These are phyloP conservation scores for Talaromyces rugulosus DNA, from an alignment of 2,329 filamentous ascomycete species.

Conservation along the genomic window DNA sequence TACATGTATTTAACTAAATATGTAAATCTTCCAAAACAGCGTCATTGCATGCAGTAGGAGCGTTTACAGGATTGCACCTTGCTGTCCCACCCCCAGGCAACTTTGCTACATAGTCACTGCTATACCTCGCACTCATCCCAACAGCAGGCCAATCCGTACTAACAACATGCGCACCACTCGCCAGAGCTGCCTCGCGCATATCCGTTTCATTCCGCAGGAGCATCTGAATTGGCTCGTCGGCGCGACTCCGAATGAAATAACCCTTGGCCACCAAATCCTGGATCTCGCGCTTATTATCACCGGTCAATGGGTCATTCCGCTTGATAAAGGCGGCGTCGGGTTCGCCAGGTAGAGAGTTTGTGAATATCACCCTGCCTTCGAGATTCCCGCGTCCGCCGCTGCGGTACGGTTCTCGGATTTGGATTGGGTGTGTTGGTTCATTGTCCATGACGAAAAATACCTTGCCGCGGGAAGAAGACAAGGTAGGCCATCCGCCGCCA, in stretches of 20 bases:
- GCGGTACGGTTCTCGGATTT: constrained; percentile 10
- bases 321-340: constrained; percentile 14
- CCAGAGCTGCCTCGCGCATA: constrained; percentile 12
- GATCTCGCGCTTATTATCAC: constrained; percentile 10
- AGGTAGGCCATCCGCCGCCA: constrained; percentile 10
- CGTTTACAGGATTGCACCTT: constrained; percentile 13
- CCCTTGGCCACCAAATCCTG: constrained; percentile 10
- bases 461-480: constrained; percentile 9
- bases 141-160: constrained; percentile 12
- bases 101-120: constrained; percentile 13
- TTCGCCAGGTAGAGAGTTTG: constrained; percentile 10
- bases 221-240: constrained; percentile 12
- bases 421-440: constrained; percentile 13
- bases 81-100: constrained; percentile 5
- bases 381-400: constrained; percentile 8
- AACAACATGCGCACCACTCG: constrained; percentile 12
- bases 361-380: constrained; percentile 13
- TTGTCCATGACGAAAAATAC: constrained; percentile 15
- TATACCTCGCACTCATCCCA: constrained; percentile 10
- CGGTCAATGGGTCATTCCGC: constrained; percentile 10
- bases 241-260: constrained; percentile 11
- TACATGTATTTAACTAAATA: background rate
- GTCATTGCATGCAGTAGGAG: constrained; percentile 3
- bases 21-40: constrained; percentile 4
- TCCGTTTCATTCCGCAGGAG: constrained; percentile 2